A percentile compares a stretch with the other conserved stretches of the same genome.
Evolutionary conservation across 31 red algal species (phyloP).

Genomic region (Asparagopsis taxiformis): DNA sequence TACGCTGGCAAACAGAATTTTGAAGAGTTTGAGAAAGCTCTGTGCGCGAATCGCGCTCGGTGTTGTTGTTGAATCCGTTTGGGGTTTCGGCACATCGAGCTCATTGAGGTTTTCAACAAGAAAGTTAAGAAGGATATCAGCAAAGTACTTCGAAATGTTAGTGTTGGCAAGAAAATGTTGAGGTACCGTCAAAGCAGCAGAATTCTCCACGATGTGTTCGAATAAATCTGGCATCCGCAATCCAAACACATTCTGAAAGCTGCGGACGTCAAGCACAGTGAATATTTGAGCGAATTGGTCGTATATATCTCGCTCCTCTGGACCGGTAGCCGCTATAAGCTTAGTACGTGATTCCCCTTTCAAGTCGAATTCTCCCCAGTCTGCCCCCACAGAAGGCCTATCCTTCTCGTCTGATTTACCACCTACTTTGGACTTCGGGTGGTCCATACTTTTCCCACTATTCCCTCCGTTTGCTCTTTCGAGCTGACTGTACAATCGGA

Average conservation of each 20-base stretch:
- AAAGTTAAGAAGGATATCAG: conserved; percentile 95
- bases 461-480: conserved; percentile 38
- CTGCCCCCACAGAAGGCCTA: not conserved
- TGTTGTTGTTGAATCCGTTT: conserved; percentile 9
- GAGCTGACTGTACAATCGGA: conserved; percentile 72
- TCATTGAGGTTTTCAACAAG: conserved; percentile 72
- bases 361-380: not conserved
- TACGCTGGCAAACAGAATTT: conserved; percentile 96
- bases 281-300: conserved; percentile 98
- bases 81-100: conserved; percentile 29
- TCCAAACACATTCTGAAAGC: conserved; percentile 97
- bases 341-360: not conserved
- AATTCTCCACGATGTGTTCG: conserved; percentile 80
- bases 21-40: conserved; percentile 82
- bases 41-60: conserved; percentile 9
- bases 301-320: conserved; percentile 91
- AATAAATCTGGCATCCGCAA: conserved; percentile 80
- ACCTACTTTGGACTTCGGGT: not conserved
- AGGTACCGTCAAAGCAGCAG: conserved; percentile 76
- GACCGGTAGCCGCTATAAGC: conserved; percentile 21
- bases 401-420: not conserved
- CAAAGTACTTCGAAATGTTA: conserved; percentile 95
- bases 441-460: not conserved
- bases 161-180: conserved; percentile 95
- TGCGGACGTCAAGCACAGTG: conserved; percentile 82